Conservation (phyloP, 2,329 filamentous ascomycete species). For the Ophiostoma tasmaniense region DNA sequence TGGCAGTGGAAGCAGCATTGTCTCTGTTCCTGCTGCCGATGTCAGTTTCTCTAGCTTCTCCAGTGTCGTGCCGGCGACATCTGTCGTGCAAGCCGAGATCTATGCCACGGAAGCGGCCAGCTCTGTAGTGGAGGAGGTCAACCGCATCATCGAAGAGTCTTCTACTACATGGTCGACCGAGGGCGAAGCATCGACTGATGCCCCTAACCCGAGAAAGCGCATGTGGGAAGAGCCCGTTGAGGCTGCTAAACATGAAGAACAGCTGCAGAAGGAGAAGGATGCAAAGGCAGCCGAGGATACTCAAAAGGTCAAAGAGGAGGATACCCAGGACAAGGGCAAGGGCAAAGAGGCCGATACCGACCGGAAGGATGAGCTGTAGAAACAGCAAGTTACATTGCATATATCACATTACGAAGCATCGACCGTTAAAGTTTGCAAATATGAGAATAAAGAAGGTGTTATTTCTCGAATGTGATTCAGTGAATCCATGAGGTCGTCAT, state of each 20-base stretch:
- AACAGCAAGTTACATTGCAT: neutral
- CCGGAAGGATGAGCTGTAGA: conserved; percentile 8
- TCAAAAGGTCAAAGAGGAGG: neutral
- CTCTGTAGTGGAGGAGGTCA: conserved; percentile 45
- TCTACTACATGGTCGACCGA: conserved; percentile 1
- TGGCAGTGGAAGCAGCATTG: neutral
- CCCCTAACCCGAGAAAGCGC: conserved; percentile 51
- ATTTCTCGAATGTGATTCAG: neutral
- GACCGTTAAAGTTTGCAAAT: neutral
- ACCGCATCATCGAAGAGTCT: conserved; percentile 40
- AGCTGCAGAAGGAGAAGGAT: conserved; percentile 9
- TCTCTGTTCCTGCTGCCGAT: neutral
- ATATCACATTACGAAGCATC: neutral
- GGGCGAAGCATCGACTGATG: conserved; percentile 21
- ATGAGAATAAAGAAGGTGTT: neutral
- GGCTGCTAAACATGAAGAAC: conserved; percentile 19
- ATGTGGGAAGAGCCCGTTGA: conserved; percentile 44
- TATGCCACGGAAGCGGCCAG: conserved; percentile 10
- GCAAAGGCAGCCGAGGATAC: neutral
- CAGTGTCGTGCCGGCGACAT: conserved; percentile 21
- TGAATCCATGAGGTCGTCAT: neutral
- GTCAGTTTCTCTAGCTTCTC: neutral
- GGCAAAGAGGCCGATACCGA: neutral
- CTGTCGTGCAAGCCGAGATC: conserved; percentile 14
- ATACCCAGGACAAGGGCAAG: neutral